phyloP scores from a whole-genome alignment of 495 filamentous ascomycete genomes.

The Aspergillus coremiiformis region DNA sequence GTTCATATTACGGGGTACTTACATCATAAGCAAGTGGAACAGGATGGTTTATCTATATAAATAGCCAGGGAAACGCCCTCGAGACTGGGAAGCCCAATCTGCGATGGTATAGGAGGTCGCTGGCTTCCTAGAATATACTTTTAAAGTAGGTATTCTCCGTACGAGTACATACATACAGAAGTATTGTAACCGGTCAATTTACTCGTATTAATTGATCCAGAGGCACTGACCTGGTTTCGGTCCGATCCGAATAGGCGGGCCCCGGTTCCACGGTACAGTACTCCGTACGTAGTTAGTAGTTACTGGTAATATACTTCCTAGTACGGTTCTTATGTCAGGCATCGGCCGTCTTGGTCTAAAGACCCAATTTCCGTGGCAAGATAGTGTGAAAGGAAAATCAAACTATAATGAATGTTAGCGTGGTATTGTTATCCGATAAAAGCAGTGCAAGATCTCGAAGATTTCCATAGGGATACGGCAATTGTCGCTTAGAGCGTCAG shows the following conservation, averaged over 20 bases:
- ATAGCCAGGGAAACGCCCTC: not conserved
- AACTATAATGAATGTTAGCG: not conserved
- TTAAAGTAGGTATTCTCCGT: not conserved
- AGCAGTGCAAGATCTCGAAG: not conserved
- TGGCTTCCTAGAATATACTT: not conserved
- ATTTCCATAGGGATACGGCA: not conserved
- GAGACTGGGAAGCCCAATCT: not conserved
- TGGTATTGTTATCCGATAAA: not conserved
- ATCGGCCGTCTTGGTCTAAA: not conserved
- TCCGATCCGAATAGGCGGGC: slow-evolving; percentile 11
- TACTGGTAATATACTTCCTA: no score
- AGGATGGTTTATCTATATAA: not conserved
- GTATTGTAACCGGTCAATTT: no score
- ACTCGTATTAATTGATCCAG: no score
- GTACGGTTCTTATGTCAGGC: slow-evolving; percentile 11
- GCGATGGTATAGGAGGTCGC: not conserved
- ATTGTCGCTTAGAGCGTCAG: not conserved
- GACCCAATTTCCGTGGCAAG: not conserved
- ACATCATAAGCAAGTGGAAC: not conserved
- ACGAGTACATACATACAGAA: no score
- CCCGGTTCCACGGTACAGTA: slow-evolving; percentile 8
- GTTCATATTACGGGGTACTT: no score
- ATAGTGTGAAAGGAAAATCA: not conserved
- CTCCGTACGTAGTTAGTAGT: not conserved
- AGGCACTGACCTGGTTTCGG: slow-evolving; percentile 3